These are phyloP conservation scores for Phialemonium atrogriseum DNA, from an alignment of 2,329 filamentous ascomycete genomes.

Conservation along the genomic window DNA sequence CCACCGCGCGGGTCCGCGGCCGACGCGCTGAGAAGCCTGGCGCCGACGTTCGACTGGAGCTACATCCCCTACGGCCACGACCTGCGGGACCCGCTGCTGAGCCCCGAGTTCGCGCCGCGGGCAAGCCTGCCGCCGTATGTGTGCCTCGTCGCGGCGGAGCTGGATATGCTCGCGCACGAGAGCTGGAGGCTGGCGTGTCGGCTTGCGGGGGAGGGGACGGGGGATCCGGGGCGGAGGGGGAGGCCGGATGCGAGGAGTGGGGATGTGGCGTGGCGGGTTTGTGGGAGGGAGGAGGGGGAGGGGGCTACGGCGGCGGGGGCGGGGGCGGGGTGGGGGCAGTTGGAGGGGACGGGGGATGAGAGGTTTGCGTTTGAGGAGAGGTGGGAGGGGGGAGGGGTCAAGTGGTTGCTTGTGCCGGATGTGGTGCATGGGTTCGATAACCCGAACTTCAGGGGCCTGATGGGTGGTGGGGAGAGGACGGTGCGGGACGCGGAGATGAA, in stretches of 20 bases:
- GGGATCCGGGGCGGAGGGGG: conserved; percentile 20
- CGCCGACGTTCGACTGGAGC: conserved; percentile 29
- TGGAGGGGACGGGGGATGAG: conserved; percentile 18
- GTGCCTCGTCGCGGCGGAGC: conserved; percentile 34
- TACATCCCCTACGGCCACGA: conserved; percentile 27
- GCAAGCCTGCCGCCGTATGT: conserved; percentile 30
- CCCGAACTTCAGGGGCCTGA: conserved; percentile 15
- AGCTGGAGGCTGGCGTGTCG: conserved; percentile 27
- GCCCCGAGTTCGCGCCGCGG: conserved; percentile 23
- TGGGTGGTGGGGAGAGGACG: conserved; percentile 20
- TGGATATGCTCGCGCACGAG: conserved; percentile 37
- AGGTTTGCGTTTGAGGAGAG: conserved; percentile 18
- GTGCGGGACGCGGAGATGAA: conserved; percentile 21
- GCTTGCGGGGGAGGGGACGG: conserved; percentile 22
- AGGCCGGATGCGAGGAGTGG: no score
- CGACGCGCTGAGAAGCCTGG: conserved; percentile 19
- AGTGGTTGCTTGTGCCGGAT: conserved; percentile 25
- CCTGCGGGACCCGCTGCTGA: conserved; percentile 29
- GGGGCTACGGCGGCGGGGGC: conserved; percentile 20
- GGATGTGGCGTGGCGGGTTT: conserved; percentile 25
- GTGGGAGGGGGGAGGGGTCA: conserved; percentile 12
- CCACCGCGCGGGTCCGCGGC: conserved; percentile 15
- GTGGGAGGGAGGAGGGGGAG: conserved; percentile 21
- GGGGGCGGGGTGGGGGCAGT: conserved; percentile 10
- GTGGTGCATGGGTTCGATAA: conserved; percentile 22